Evolutionary conservation across 1,139 yeast genomes (phyloP).

Genomic region (Diutina pseudorugosa): DNA sequence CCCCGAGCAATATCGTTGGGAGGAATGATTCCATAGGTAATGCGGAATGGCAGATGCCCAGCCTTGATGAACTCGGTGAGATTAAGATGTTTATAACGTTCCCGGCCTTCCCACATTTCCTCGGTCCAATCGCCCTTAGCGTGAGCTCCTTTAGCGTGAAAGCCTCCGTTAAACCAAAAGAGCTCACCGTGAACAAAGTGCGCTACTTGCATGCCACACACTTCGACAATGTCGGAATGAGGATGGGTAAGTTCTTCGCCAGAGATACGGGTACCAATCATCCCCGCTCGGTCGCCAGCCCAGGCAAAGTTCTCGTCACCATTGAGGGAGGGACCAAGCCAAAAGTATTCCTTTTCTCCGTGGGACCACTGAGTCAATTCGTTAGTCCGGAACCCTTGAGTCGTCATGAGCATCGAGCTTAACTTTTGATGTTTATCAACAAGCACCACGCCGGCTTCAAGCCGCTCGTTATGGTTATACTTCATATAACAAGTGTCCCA

Average conservation of each 20-base stretch:
- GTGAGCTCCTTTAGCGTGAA: background rate
- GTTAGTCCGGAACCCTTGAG: background rate
- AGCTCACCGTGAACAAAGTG: background rate
- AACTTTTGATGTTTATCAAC: background rate
- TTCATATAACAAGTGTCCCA: background rate
- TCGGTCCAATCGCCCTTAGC: background rate
- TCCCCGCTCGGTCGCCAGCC: background rate
- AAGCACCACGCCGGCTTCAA: background rate
- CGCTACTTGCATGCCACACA: background rate
- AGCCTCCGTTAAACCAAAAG: background rate
- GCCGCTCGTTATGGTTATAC: background rate
- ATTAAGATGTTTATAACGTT: background rate
- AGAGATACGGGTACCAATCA: background rate
- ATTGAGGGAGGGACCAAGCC: background rate
- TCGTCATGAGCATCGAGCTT: background rate
- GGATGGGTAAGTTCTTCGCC: background rate
- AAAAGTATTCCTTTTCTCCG: slow-evolving; percentile 2
- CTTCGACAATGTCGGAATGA: background rate
- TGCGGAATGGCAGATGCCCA: background rate
- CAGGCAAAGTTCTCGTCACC: background rate
- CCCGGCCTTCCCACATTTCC: background rate
- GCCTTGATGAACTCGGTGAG: background rate
- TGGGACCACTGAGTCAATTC: background rate
- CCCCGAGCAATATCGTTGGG: background rate
- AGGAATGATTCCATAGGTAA: background rate